These are phyloP conservation scores for sunflower (Helianthus annuus) DNA, from an alignment of 129 eudicot genomes.

Conservation along the genomic window DNA sequence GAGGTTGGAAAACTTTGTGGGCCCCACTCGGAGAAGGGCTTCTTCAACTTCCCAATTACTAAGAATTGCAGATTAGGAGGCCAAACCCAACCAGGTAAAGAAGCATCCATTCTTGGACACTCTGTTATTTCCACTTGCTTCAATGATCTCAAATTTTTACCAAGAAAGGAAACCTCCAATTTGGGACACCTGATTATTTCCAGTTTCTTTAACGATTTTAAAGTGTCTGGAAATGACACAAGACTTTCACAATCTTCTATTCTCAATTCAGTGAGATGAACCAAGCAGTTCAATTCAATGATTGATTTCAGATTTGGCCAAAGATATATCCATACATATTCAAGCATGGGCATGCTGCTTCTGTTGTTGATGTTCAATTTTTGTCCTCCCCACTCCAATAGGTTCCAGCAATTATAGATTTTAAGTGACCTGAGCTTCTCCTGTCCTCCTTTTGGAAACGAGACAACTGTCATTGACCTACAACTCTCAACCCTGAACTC, in stretches of 20 bases:
- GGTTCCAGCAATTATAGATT: neutral
- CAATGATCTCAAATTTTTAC: too few species aligned
- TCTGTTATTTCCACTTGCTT: too few species aligned
- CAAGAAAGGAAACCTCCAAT: slow-evolving; percentile 8
- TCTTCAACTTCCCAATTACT: too few species aligned
- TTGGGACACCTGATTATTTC: too few species aligned
- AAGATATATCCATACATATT: neutral
- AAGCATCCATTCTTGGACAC: too few species aligned
- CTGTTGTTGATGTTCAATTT: neutral
- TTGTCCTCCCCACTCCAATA: neutral
- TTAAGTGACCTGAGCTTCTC: neutral
- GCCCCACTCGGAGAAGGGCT: too few species aligned
- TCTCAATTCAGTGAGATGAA: neutral
- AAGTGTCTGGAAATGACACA: neutral
- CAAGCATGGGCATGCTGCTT: slow-evolving; percentile 4
- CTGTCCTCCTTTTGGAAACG: neutral
- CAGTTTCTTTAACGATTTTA: too few species aligned
- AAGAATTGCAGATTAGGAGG: too few species aligned
- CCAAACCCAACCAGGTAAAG: too few species aligned
- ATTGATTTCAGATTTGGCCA: slow-evolving; percentile 13
- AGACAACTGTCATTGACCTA: too few species aligned
- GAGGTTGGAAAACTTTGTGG: too few species aligned
- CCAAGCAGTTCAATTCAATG: neutral
- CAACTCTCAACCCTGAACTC: fast-evolving
- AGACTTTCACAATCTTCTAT: neutral